Base-by-base conservation (phyloP, 2,329 filamentous ascomycete species). In the Fusarium tanahbumbuense region DNA sequence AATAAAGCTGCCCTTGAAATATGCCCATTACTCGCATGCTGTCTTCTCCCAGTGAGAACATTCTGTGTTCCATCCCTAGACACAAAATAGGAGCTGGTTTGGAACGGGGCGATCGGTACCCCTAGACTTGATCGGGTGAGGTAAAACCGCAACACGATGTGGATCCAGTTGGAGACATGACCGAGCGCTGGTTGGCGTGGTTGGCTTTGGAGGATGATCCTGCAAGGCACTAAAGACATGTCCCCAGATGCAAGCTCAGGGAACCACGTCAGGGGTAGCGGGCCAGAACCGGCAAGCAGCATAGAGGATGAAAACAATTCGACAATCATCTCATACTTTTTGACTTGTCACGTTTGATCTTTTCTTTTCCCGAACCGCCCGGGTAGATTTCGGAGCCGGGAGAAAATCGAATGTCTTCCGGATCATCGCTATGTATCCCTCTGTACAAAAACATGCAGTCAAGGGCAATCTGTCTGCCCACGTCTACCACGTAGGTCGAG, bases 231-330 rank as follows among this genome's bases (percentile, higher is more conserved):
- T 53, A 53, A 42, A 53, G 18, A 42, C 42, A 53, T 62, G 63
- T 23, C 56, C 56, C 48, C 54, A 67, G 68, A 66, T 53, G 50
- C 56, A 50, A 32, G 52, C 34, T 34, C 60, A 65, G 48, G 65
- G 70, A 57, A 69, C 68, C 52, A 52, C 62, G 61, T 73, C 73
- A 76, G 73, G 74, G 74, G 70, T 73, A 67, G 54, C 34, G 64
- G 58, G 34, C 42, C 49, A 44, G 23, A 67, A 48, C 59, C 59
- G 65, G 68, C 53, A 60, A 67, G 46, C 23, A 45, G 13, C n/a
- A 41, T 15, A n/a, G 37, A 32, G 18, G 44, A 57, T 41, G 56
- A 62, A 68, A 70, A 71, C 28, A 55, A 32, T 27, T 56, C n/a
- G 37, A 49, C 41, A 55, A 11, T 18, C 20, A 47, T 25, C 13